Evolutionary conservation across 352 stramenopile species (phyloP), one percentile per base, ranked within the genome.

Genomic region (Pythium guiyangense): DNA sequence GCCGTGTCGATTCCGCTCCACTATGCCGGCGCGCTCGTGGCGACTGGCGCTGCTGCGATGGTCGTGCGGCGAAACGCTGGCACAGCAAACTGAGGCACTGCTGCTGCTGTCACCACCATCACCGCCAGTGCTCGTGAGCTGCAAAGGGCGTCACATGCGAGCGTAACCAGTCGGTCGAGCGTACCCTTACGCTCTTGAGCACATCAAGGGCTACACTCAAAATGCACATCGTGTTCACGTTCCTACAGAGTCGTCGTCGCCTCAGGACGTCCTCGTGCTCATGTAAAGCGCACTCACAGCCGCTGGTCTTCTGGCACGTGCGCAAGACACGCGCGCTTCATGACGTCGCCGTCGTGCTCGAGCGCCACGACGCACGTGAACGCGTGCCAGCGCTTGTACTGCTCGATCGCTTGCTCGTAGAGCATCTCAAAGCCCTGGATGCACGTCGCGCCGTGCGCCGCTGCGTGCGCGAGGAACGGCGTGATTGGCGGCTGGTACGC

Each of bases 371-470:
- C 68, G 26, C 76, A 65, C 26, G 80, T 85, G 22, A 69, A 61
- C 71, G 73, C 75, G 66, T 90, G 77, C 96, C 97, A 99, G 35
- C 96, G 76, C 63, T 96, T 80, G 71, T 98, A 99, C 67, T 99
- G 96, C 65, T 97, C 94, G 6, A 98, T 84, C 37, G 94, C 97
- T 73, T 99, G 97, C 70, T 98, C 94, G 64, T 97, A 97, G 20
- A 99, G 76, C 97, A 99, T 99, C 64, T 99, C 96, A 25, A 94
- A 98, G 49, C 97, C 97, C 60, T 98, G 87, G 44, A 99, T 92
- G 52, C 95, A 88, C 49, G 76, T 54, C 50, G 86, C 97, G 18
- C 90, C 92, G n/a, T 71, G 72, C 8, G 70, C 74, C 31, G 86
- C 60, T 2, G 94, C 95, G 60, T 99, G 92, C 22, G 69, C 71